Percentiles rank a stretch among this genome's conserved stretches.
phyloP scores from a whole-genome alignment of 1,284 basidiomycete genomes.

The Trichosporon faecale region DNA sequence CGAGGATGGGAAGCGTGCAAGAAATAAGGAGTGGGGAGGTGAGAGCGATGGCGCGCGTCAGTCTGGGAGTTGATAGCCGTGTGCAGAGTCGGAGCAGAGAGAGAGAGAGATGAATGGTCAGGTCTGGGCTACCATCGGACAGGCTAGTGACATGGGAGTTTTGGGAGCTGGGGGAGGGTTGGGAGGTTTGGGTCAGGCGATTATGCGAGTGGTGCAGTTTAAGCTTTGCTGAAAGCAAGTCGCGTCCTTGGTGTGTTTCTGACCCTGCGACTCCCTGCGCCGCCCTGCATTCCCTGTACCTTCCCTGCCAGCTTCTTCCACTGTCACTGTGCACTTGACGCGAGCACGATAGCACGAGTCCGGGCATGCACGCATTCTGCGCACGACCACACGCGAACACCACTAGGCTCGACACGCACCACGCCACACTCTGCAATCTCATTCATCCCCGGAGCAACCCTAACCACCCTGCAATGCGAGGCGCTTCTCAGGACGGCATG shows the following conservation, averaged over 20 bases:
- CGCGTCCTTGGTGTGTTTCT: conserved; percentile 1
- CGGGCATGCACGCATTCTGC: background rate
- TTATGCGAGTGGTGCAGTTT: background rate
- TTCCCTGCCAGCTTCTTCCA: background rate
- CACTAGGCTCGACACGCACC: background rate
- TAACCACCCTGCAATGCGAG: background rate
- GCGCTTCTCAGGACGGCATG: background rate
- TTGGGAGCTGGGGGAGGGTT: background rate
- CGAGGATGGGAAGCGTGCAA: background rate
- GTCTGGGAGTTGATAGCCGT: background rate
- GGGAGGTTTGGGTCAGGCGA: conserved; percentile 3
- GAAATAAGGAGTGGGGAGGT: background rate
- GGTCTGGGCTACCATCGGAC: background rate
- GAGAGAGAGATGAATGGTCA: background rate
- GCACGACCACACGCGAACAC: background rate
- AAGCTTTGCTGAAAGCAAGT: conserved; percentile 8
- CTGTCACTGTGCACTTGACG: background rate
- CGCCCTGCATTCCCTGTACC: background rate
- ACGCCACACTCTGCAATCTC: background rate
- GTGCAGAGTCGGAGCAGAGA: background rate
- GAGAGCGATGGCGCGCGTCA: background rate
- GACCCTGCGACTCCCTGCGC: background rate
- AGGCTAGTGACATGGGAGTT: background rate
- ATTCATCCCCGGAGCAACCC: background rate
- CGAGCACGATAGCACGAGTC: too few relatives aligned